Base-by-base conservation (phyloP, 345 rosid species). In the Eucalyptus marginata region DNA sequence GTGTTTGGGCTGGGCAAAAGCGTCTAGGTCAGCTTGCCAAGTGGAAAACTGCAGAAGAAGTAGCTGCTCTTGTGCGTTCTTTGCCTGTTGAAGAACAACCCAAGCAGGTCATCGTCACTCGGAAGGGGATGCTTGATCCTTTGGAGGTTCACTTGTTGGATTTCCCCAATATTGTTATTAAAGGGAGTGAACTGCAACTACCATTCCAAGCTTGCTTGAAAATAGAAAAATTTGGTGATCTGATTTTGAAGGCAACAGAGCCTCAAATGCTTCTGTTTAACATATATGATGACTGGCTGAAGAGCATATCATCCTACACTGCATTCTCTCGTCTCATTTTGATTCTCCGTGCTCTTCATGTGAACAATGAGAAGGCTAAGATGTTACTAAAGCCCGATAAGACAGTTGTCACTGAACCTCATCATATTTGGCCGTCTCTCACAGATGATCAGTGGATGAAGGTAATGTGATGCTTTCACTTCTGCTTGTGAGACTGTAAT, bases 41-140 rank as follows among this genome's bases (percentile, higher is more conserved):
- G 91, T 98, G 99, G 99, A 98, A 98, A 88, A 95, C 99, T 54
- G 99, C 99, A 76, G 99, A 98, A 94, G 99, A 97, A 91, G 99
- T 98, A 90, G 99, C 99, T 90, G 99, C 99, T 87, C 98, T 98
- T 24, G 62, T 97, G 88, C 95, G 99, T 59, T 98, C 99, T 88
- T 91, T 98, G 89, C 99, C 99, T 71, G 98, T 98, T 90, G 99
- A 96, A 91, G 99, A 97, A 89, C 99, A 97, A 89, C 98, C 99
- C 9, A 98, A 98, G 91, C 98, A 98, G 90, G 94, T 98, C 84
- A 98, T 98, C 88, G 98, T 97, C 80, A 98, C 99, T 15, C 95
- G 99, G 31, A 98, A 98, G 92, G 99, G 99, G 88, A 96, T 97
- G 98, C 93, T 98, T 88, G 99, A 98, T 92, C 99, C 98, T 11